Evolutionary conservation across 2,329 filamentous ascomycete species (phyloP).

Genomic region (Colletotrichum abscissum): DNA sequence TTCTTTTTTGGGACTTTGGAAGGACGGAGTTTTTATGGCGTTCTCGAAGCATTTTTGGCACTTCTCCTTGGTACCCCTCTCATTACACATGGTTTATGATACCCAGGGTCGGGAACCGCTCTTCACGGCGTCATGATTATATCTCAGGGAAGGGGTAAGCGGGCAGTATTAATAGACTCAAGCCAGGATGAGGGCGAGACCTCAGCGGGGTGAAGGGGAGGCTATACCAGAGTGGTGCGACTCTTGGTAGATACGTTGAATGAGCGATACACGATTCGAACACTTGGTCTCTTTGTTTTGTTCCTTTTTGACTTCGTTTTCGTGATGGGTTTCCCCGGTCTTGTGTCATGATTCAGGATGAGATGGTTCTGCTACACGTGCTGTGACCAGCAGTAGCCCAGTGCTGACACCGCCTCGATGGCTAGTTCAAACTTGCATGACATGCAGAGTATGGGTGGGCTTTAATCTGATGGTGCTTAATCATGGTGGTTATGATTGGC

Average conservation of each 20-base stretch:
- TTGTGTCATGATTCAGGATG: constrained; percentile 3
- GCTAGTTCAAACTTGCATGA: neutral
- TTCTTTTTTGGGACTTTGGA: neutral
- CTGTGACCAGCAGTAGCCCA: neutral
- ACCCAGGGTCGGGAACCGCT: constrained; percentile 7
- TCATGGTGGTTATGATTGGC: neutral
- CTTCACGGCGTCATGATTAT: neutral
- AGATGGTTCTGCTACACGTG: constrained; percentile 10
- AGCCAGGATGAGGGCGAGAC: neutral
- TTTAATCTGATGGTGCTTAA: neutral
- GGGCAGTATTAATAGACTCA: neutral
- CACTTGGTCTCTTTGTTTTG: neutral
- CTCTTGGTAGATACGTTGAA: neutral
- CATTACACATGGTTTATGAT: constrained; percentile 6
- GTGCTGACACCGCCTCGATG: neutral
- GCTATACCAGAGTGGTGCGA: neutral
- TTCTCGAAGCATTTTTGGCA: neutral
- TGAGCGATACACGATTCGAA: neutral
- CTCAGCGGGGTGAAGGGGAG: neutral
- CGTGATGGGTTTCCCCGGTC: neutral
- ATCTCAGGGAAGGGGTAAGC: neutral
- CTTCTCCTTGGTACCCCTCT: neutral
- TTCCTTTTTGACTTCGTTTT: too few relatives aligned
- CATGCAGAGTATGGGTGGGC: neutral
- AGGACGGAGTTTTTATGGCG: neutral